Evolutionary conservation across 768 basidiomycete genomes (phyloP).

Genomic region (Leccinum aurantiacum): DNA sequence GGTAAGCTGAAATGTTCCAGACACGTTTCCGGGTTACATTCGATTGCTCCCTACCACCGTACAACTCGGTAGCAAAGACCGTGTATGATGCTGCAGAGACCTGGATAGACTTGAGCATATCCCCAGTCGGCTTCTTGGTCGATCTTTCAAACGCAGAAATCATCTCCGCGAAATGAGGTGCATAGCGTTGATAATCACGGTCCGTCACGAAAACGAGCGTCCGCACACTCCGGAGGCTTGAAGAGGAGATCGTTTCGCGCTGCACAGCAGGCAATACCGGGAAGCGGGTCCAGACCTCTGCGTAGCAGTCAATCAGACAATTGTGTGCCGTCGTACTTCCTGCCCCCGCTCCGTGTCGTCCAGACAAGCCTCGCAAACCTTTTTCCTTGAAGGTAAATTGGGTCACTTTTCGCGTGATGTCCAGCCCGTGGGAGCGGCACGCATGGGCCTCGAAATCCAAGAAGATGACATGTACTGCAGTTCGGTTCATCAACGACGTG

Average conservation of each 20-base stretch:
- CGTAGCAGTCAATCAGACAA: constrained; percentile 51
- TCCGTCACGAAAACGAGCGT: constrained; percentile 47
- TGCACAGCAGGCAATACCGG: constrained; percentile 55
- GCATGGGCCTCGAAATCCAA: constrained; percentile 35
- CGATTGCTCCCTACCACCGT: not conserved
- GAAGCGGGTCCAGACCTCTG: constrained; percentile 60
- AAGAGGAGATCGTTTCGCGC: constrained; percentile 41
- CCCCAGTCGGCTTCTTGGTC: constrained; percentile 53
- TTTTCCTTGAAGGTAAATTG: constrained; percentile 56
- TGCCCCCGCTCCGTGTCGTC: constrained; percentile 3
- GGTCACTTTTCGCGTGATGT: constrained; percentile 55
- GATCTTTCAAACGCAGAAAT: constrained; percentile 47
- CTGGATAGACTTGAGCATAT: constrained; percentile 39
- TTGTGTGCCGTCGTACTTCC: constrained; percentile 40
- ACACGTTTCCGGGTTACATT: not conserved
- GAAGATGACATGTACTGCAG: constrained; percentile 42
- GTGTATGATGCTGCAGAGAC: constrained; percentile 35
- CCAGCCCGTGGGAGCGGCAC: constrained; percentile 45
- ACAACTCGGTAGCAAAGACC: constrained; percentile 24
- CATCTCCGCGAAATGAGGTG: constrained; percentile 44
- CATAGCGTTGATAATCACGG: constrained; percentile 35
- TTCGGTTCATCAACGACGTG: constrained; percentile 47
- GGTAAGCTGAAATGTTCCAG: constrained; percentile 40
- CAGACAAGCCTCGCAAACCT: constrained; percentile 23
- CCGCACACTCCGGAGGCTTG: constrained; percentile 31